Conservation (phyloP, 2,329 filamentous ascomycete species). For the Whalleya microplaca region DNA sequence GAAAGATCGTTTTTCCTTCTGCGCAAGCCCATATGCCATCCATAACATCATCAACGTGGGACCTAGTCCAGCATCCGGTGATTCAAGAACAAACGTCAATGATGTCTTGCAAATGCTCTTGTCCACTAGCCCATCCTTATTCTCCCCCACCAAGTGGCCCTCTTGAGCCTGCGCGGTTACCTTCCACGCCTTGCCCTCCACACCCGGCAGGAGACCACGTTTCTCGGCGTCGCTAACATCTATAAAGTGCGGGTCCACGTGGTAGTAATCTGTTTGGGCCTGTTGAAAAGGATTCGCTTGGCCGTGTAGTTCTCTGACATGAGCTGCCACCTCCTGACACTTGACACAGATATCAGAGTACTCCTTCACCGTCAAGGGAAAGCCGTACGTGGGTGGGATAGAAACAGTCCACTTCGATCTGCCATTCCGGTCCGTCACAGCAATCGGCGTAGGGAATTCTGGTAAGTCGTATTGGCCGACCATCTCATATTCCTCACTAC, state of each 20-base stretch:
- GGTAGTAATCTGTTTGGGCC: slow-evolving; percentile 57
- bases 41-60: slow-evolving; percentile 78
- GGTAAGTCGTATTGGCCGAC: slow-evolving; percentile 69
- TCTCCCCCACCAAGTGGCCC: slow-evolving; percentile 51
- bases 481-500: slow-evolving; percentile 64
- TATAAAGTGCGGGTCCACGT: slow-evolving; percentile 69
- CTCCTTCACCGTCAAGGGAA: slow-evolving; percentile 67
- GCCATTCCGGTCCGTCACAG: slow-evolving; percentile 67
- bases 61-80: slow-evolving; percentile 75
- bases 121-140: slow-evolving; percentile 47
- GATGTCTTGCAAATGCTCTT: slow-evolving; percentile 67
- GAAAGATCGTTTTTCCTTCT: slow-evolving; percentile 74
- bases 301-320: slow-evolving; percentile 56
- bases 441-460: slow-evolving; percentile 71
- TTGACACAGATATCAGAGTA: slow-evolving; percentile 72
- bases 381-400: slow-evolving; percentile 68
- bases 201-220: slow-evolving; percentile 61
- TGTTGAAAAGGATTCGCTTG: slow-evolving; percentile 48
- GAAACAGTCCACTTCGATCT: slow-evolving; percentile 78
- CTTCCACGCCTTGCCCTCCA: slow-evolving; percentile 44
- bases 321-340: slow-evolving; percentile 65
- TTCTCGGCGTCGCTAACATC: slow-evolving; percentile 74
- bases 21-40: slow-evolving; percentile 80
- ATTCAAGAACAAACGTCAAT: slow-evolving; percentile 79
- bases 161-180: slow-evolving; percentile 37